Conservation (phyloP, 2,329 filamentous ascomycete species). For the Colletotrichum chlorophyti region DNA sequence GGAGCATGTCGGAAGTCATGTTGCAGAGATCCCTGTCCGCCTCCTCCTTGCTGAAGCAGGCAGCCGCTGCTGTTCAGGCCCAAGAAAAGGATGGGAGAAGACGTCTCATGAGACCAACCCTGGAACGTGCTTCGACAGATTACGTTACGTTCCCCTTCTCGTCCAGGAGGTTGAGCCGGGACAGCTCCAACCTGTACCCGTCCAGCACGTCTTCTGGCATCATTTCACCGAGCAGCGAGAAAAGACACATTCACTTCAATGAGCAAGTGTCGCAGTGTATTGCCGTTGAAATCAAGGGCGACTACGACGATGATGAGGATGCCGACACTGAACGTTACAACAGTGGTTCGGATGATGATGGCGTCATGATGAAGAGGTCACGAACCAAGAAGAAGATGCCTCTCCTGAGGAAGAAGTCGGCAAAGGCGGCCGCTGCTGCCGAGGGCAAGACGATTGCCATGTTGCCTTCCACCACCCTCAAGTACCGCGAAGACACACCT, state of each 20-base stretch:
- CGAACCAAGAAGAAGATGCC: slow-evolving; percentile 63
- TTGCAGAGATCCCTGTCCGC: slow-evolving; percentile 87
- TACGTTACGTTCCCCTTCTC: slow-evolving; percentile 71
- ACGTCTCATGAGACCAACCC: slow-evolving; percentile 56
- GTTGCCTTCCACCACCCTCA: slow-evolving; percentile 85
- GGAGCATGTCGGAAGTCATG: slow-evolving; percentile 95
- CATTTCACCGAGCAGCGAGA: slow-evolving; percentile 67
- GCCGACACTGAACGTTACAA: slow-evolving; percentile 47
- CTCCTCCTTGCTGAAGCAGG: slow-evolving; percentile 88
- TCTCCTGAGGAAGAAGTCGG: slow-evolving; percentile 53
- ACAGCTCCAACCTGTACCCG: slow-evolving; percentile 69
- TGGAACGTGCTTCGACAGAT: slow-evolving; percentile 73
- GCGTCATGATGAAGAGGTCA: slow-evolving; percentile 82
- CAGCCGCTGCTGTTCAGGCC: slow-evolving; percentile 83
- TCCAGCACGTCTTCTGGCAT: slow-evolving; percentile 76
- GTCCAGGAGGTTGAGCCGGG: slow-evolving; percentile 65
- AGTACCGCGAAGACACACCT: slow-evolving; percentile 80
- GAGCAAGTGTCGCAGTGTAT: slow-evolving; percentile 96
- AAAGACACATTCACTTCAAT: slow-evolving; percentile 94
- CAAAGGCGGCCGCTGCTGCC: slow-evolving; percentile 51
- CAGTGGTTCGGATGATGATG: slow-evolving; percentile 76
- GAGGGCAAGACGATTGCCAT: slow-evolving; percentile 89
- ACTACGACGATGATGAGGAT: slow-evolving; percentile 75
- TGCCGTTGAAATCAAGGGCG: slow-evolving; percentile 85
- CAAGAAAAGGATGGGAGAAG: slow-evolving; percentile 68